phyloP scores from a whole-genome alignment of 2,329 filamentous ascomycete species.

The Penicillium sp. region DNA sequence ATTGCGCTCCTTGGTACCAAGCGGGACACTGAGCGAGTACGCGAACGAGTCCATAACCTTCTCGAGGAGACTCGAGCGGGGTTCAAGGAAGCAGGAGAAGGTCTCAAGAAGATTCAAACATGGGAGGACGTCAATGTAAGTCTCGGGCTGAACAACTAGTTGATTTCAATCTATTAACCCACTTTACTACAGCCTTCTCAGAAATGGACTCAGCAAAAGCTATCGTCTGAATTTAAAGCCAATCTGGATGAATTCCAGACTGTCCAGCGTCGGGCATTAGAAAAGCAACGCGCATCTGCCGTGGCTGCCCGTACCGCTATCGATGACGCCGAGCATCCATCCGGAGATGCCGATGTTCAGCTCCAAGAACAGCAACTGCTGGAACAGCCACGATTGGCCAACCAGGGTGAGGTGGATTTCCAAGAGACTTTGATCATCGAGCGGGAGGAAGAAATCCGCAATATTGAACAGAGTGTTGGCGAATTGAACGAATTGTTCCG shows the following conservation, averaged over 20 bases:
- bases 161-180: constrained; percentile 4
- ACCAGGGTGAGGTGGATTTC: constrained; percentile 95
- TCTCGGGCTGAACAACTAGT: constrained; percentile 3
- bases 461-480: constrained; percentile 94
- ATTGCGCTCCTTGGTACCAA: constrained; percentile 83
- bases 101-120: constrained; percentile 84
- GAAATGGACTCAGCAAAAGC: constrained; percentile 93
- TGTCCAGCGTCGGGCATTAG: constrained; percentile 84
- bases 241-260: constrained; percentile 88
- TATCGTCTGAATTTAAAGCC: constrained; percentile 88
- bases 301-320: constrained; percentile 79
- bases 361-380: constrained; percentile 69
- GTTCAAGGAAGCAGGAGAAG: constrained; percentile 91
- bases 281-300: constrained; percentile 87
- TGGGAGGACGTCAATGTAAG: constrained; percentile 82
- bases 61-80: constrained; percentile 82
- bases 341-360: constrained; percentile 44
- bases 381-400: constrained; percentile 76
- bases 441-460: constrained; percentile 93
- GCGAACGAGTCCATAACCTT: constrained; percentile 84
- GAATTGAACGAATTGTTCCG: constrained; percentile 96
- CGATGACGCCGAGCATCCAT: constrained; percentile 52
- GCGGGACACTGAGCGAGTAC: constrained; percentile 85
- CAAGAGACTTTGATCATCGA: constrained; percentile 94
- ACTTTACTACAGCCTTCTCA: constrained; percentile 70